Evolutionary conservation across 1,284 basidiomycete species (phyloP), one percentile per base, ranked within the genome.

Genomic region (Rhodotorula mucilaginosa): DNA sequence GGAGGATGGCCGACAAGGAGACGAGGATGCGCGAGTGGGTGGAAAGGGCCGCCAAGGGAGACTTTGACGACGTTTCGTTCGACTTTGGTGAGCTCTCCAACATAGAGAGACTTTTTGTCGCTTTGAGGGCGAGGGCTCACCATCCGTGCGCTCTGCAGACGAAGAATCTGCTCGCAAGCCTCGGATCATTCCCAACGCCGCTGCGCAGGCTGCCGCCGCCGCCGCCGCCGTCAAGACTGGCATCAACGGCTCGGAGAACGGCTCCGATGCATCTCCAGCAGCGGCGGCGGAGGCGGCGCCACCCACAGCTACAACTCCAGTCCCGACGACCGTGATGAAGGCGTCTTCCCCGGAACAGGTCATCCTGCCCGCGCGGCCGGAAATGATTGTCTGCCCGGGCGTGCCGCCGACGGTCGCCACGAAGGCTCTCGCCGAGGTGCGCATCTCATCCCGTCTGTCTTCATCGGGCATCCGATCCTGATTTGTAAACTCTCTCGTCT

Each of bases 341-440:
- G 19, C 52, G 83, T 92, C 67, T 87, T 89, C 74, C 88, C 91
- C 29, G 84, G 72, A 71, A 46, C 86, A 54, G 88, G 91, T 34
- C 88, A 91, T 76, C 88, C 90, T 19, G 29, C 64, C 64, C 2
- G 31, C 91, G 91, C 78, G 92, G 49, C 69, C 61, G 16, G 58
- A 73, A 26, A 65, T 95, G 80, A 88, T 97, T 62, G 92, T 96
- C 87, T 93, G 97, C 79, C 89, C 93, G 75, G 93, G 91, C 26
- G 92, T 97, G 74, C 91, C 93, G 56, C 92, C 93, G 39, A 91
- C 92, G 74, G 92, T 95, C 77, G 89, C 90, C 29, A 87, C 93
- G 59, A 82, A 89, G 58, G 93, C 92, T 78, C 84, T 97, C 46
- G 93, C 97, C 83, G 89, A 91, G 81, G 92, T 96, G 74, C 74